Base-by-base conservation (phyloP, 1,284 basidiomycete species). In the Ceratobasidium sp. region DNA sequence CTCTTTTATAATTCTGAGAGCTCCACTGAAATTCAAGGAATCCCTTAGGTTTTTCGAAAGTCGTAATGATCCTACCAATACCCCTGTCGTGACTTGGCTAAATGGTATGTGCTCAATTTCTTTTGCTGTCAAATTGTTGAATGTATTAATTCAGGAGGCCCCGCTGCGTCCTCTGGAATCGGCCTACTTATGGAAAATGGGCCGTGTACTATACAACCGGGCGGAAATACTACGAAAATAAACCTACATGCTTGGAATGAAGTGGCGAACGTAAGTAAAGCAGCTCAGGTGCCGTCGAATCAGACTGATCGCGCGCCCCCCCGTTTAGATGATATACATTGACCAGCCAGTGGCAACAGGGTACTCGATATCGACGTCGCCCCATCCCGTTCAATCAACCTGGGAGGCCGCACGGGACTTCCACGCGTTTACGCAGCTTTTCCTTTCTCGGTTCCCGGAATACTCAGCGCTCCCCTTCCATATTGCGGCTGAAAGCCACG, bases 291-390 rank as follows among this genome's bases (percentile, higher is more conserved):
- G n/a, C 13, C 30, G 16, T 28, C 30, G 26, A 13, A 35, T 28
- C 16, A 44, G 11, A 9, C 11, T 9, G 43, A 55, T 23, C 26
- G 1, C 6, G 13, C 26, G 11, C 6, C 14, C 11, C 26, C n/a
- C 59, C 59, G 21, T 14, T 7, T 14, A 6, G 70, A 90, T 88
- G 79, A 88, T 92, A 50, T 92, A 91, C 77, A 87, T 92, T 62
- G 91, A 92, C 79, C 91, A 93, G 79, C 91, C 91, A 1, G 88
- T 90, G 66, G 88, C 87, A 0, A 87, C 88, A 5, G 89, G 89
- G 1, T 90, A 90, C 78, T 90, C 88, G 1, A 87, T 85, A 71
- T 89, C 89, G 3, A 84, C 80, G 0, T 85, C 87, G 70, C 83
- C 84, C 0, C 84, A 83, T 30, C 44, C 62, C 18, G 35, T 64